These are phyloP conservation scores for Chaetomium sp. DNA, from an alignment of 2,329 filamentous ascomycete species.

Conservation along the genomic window DNA sequence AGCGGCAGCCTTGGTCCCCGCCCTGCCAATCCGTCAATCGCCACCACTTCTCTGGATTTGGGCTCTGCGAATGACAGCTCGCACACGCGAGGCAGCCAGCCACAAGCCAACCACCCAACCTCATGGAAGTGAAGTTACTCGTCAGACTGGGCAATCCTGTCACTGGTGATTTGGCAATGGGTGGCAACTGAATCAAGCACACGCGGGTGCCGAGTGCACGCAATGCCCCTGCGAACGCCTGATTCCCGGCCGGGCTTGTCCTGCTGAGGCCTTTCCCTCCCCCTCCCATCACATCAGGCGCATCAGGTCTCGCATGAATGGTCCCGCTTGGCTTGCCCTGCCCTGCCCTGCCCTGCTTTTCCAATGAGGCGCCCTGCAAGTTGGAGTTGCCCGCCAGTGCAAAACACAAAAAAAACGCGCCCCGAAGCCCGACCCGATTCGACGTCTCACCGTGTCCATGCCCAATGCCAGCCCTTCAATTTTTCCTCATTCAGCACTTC, in stretches of 20 bases:
- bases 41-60: background rate
- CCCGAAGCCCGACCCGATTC: constrained; percentile 31
- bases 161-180: constrained; percentile 36
- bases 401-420: constrained; percentile 10
- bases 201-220: constrained; percentile 9
- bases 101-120: background rate
- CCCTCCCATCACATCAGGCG: constrained; percentile 1
- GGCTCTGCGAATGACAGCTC: constrained; percentile 10
- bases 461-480: constrained; percentile 34
- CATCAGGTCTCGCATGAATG: background rate
- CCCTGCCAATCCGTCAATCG: constrained; percentile 16
- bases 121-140: background rate
- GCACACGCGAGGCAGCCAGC: constrained; percentile 2
- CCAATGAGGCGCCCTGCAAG: background rate
- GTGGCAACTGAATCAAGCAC: constrained; percentile 19
- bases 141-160: constrained; percentile 14
- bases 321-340: background rate
- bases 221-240: constrained; percentile 12
- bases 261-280: background rate
- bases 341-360: constrained; percentile 3
- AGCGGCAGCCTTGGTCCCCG: constrained; percentile 9
- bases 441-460: constrained; percentile 32
- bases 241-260: background rate
- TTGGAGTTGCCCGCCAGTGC: too few species aligned
- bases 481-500: constrained; percentile 25